Evolutionary conservation across 305 asterid species (phyloP), one percentile per base, ranked within the genome.

Genomic region (Fraxinus ornus): DNA sequence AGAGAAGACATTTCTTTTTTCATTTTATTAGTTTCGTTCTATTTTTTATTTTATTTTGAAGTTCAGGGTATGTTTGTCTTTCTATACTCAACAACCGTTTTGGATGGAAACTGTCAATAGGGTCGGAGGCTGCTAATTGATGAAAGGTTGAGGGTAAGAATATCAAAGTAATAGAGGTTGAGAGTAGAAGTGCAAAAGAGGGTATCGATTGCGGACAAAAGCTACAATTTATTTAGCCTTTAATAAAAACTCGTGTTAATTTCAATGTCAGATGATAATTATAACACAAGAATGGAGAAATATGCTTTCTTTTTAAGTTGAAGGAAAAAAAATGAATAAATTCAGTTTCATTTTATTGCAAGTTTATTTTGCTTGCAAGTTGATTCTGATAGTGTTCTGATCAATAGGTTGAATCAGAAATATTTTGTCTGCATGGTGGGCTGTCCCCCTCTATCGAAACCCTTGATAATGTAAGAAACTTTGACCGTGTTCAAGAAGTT

Each of bases 401-500:
- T 81, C 74, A 74, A 77, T 87, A 95, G 98, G 98, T 95, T 88
- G 98, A 95, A 89, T 95, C 98, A 12, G 98, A 95, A 88, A 93
- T 95, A 75, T 95, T 95, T 85, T 95, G 98, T 90, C 89, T 95
- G 84, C 98, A 95, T 52, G 98, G 98, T 84, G 98, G 98, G 73
- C 81, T 95, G 82, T 95, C 98, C 80, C 98, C 98, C 12, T 93
- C 98, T 66, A 85, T 95, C 73, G 98, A 95, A 87, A 95, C 98
- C 81, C 97, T 95, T 57, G 98, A 95, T 82, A 94, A 90, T 86
- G 92, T 95, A 87, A 91, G 98, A 87, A 93, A 93, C 91, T 93
- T 95, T 70, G 98, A 95, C 68, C 98, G 98, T 85, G 97, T 95
- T 78, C 98, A 95, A 93, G 98, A 95, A 92, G 98, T 95, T 81